Evolutionary conservation across 108 stramenopile species (phyloP).

Genomic region (Cyclostephanos tholiformis): DNA sequence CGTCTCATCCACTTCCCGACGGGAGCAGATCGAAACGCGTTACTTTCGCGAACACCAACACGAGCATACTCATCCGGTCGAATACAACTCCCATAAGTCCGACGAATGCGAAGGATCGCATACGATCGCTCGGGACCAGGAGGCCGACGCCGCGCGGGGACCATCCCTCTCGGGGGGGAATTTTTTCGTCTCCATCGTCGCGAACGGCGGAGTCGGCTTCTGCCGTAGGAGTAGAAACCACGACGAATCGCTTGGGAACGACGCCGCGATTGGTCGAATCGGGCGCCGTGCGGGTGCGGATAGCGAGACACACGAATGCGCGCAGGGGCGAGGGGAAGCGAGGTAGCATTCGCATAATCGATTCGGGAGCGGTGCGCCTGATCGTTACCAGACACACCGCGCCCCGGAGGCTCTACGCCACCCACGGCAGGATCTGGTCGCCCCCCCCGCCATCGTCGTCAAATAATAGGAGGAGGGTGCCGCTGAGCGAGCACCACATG

Average conservation of each 20-base stretch:
- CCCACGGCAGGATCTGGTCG: neutral
- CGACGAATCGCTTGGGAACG: neutral
- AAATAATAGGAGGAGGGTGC: neutral
- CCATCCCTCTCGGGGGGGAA: neutral
- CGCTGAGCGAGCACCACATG: constrained; percentile 5
- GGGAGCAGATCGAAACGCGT: neutral
- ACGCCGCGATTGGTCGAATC: constrained; percentile 15
- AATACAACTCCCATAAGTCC: neutral
- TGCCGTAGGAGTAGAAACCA: neutral
- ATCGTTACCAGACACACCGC: constrained; percentile 15
- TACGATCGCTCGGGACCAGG: neutral
- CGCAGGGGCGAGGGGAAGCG: neutral
- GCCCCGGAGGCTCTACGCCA: constrained; percentile 15
- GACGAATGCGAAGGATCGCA: neutral
- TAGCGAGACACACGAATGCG: constrained; percentile 6
- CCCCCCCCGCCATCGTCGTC: constrained; percentile 1
- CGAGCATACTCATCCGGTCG: neutral
- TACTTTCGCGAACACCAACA: neutral
- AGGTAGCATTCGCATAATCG: constrained; percentile 11
- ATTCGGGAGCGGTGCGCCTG: constrained; percentile 14
- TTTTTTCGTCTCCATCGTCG: neutral
- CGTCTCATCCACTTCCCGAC: neutral
- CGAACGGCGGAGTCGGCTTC: neutral
- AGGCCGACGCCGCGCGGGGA: neutral
- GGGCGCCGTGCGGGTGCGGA: constrained; percentile 21